Percentiles rank a stretch among this genome's conserved stretches.
phyloP scores from a whole-genome alignment of 176 grass and related monocot species.

The Themeda triandra region DNA sequence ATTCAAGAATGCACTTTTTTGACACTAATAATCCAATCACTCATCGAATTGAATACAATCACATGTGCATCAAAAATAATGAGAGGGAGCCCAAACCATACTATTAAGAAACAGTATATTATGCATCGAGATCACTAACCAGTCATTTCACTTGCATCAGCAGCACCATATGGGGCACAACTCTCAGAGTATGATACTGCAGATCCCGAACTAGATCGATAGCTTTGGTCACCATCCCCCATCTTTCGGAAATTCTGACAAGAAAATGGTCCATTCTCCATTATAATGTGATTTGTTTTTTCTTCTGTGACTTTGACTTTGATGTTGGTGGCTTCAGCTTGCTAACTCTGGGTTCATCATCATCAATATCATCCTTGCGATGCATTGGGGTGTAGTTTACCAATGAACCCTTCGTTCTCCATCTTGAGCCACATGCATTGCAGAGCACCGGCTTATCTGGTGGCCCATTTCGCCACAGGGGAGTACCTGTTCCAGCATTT shows the following conservation, averaged over 20 bases:
- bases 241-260: slow-evolving; percentile 79
- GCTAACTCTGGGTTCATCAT: slow-evolving; percentile 52
- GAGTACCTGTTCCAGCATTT: slow-evolving; percentile 75
- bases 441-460: slow-evolving; percentile 91
- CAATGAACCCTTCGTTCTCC: slow-evolving; percentile 92
- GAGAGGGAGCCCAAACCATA: neutral
- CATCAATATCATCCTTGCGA: slow-evolving; percentile 58
- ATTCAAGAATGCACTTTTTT: slow-evolving; percentile 22
- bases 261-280: slow-evolving; percentile 65
- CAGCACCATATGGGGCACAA: slow-evolving; percentile 54
- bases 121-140: slow-evolving; percentile 44
- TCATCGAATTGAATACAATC: slow-evolving; percentile 1
- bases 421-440: slow-evolving; percentile 97
- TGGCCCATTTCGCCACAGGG: slow-evolving; percentile 97
- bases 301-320: slow-evolving; percentile 51
- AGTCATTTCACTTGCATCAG: slow-evolving; percentile 71
- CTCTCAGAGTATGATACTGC: slow-evolving; percentile 82
- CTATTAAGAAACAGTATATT: slow-evolving; percentile 1
- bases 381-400: slow-evolving; percentile 89
- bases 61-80: slow-evolving; percentile 21
- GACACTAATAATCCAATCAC: slow-evolving; percentile 2
- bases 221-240: slow-evolving; percentile 48
- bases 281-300: slow-evolving; percentile 36
- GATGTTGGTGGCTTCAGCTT: slow-evolving; percentile 46
- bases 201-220: slow-evolving; percentile 79